Base-by-base conservation (phyloP, 106 monocot species). In the Agapanthus africanus region DNA sequence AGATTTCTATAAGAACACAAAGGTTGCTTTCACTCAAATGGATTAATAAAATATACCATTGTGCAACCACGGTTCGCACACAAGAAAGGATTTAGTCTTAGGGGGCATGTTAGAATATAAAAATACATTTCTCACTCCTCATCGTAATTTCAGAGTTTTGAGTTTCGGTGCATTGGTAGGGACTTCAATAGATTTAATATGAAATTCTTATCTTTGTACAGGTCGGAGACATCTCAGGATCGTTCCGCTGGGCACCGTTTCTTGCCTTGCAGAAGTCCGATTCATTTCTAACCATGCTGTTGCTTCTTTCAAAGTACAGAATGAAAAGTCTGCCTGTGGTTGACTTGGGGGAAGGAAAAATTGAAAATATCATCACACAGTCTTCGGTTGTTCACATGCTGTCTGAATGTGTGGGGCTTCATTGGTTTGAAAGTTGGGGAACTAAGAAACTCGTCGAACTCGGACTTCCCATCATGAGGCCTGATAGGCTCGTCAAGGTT, bases 221-320 rank as follows among this genome's bases (percentile, higher is more conserved):
- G 95, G 95, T 97, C 52, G 54, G 74, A 63, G 95, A 97, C 59
- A 91, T 97, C 37, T 82, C 88, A 37, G 95, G 95, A 32, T 84
- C 91, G 59, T 97, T 97, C 71, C 81, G 95, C 37, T 97, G 91
- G 91, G 95, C 95, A 28, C 95, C 95, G 44, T 97, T 97, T 75
- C 88, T 97, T 63, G 91, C 95, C 0, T 70, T 97, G 86, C 95
- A 97, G 80, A 91, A 70, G 4, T 84, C 81, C 35, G 91, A 97
- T 77, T 66, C 95, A 27, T 84, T 97, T 68, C 69, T 97, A 33
- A 97, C 95, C 19, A 91, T 97, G 95, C 78, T 97, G 36, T 70
- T 97, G 61, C 82, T 97, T 6, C 75, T 97, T 54, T 97, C 95
- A 1, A 91, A 91, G 36, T 97, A 97, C 37, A 83, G 95, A 75